Conservation (phyloP, 345 rosid species). For the Gossypium anomalum region DNA sequence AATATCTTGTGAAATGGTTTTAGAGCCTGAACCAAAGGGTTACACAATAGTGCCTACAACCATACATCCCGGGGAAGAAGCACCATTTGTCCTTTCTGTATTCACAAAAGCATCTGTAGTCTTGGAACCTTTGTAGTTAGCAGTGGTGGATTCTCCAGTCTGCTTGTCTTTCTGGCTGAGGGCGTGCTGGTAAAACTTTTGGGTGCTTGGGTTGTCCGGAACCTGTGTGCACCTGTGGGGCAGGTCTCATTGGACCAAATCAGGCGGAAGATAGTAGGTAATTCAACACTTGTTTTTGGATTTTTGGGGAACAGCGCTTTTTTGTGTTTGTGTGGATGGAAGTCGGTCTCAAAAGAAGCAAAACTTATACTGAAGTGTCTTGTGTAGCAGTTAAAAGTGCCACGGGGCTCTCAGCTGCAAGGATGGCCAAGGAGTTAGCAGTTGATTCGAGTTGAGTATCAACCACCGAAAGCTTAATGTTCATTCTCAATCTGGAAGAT, state of each 20-base stretch:
- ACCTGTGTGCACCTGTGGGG: conserved; percentile 18
- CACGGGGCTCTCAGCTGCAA: conserved; percentile 24
- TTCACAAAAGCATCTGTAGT: conserved; percentile 84
- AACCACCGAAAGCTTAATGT: conserved; percentile 8
- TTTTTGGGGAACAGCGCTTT: background rate
- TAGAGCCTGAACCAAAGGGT: conserved; percentile 99
- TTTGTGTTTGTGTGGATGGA: background rate
- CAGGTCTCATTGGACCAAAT: conserved; percentile 26
- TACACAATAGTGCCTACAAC: conserved; percentile 99
- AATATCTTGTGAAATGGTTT: conserved; percentile 99
- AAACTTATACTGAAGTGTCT: conserved; percentile 4
- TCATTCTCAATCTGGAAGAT: conserved; percentile 1
- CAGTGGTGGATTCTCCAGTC: conserved; percentile 18
- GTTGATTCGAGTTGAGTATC: background rate
- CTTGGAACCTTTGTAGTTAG: conserved; percentile 68
- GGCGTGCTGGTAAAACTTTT: conserved; percentile 24
- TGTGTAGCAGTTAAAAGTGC: conserved; percentile 4
- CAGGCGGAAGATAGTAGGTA: conserved; percentile 23
- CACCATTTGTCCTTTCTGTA: conserved; percentile 95
- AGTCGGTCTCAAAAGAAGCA: background rate
- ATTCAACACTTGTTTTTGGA: background rate
- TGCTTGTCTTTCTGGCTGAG: conserved; percentile 23
- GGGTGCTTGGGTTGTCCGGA: conserved; percentile 40
- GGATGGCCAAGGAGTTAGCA: conserved; percentile 19
- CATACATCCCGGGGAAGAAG: conserved; percentile 99